Percentiles rank a stretch among this genome's conserved stretches.
Conservation (phyloP, 805 yeast species). For the Ogataea philodendri region DNA sequence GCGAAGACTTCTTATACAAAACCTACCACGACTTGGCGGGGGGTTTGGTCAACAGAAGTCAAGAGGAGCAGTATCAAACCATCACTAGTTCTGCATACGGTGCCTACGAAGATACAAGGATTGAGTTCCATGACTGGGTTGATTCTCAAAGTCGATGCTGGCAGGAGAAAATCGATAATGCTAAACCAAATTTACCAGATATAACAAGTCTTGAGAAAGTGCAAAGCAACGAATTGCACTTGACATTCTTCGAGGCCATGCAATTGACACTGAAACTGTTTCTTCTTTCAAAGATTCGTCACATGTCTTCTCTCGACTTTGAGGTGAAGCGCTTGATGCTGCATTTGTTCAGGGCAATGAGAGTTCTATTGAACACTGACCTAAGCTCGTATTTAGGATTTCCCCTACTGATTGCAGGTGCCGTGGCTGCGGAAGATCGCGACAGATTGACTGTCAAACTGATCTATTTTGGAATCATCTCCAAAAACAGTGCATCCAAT, state of each 20-base stretch:
- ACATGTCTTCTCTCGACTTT: slow-evolving; percentile 22
- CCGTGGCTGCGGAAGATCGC: slow-evolving; percentile 27
- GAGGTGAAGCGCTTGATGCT: slow-evolving; percentile 24
- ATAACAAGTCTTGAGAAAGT: slow-evolving; percentile 3
- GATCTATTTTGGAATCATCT: slow-evolving; percentile 16
- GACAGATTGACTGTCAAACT: slow-evolving; percentile 23
- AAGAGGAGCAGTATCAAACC: slow-evolving; percentile 7
- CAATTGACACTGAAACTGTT: slow-evolving; percentile 21
- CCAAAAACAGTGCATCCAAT: slow-evolving; percentile 16
- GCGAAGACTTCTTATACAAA: slow-evolving; percentile 7
- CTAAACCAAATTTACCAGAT: slow-evolving; percentile 18
- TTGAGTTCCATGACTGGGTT: slow-evolving; percentile 27
- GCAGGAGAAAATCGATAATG: slow-evolving; percentile 14
- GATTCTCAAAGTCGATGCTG: slow-evolving; percentile 16
- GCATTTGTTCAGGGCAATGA: slow-evolving; percentile 20
- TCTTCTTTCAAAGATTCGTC: slow-evolving; percentile 22
- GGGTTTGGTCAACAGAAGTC: slow-evolving; percentile 6
- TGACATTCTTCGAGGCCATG: slow-evolving; percentile 24
- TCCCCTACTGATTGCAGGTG: slow-evolving; percentile 26
- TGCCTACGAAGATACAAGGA: slow-evolving; percentile 20
- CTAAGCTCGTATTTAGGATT: slow-evolving; percentile 21
- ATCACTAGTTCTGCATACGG: slow-evolving; percentile 14
- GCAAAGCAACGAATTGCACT: slow-evolving; percentile 12
- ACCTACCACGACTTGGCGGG: slow-evolving; percentile 1
- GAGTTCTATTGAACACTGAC: slow-evolving; percentile 13